Conservation (phyloP, 768 basidiomycete genomes). For the Suillus alpinus region DNA sequence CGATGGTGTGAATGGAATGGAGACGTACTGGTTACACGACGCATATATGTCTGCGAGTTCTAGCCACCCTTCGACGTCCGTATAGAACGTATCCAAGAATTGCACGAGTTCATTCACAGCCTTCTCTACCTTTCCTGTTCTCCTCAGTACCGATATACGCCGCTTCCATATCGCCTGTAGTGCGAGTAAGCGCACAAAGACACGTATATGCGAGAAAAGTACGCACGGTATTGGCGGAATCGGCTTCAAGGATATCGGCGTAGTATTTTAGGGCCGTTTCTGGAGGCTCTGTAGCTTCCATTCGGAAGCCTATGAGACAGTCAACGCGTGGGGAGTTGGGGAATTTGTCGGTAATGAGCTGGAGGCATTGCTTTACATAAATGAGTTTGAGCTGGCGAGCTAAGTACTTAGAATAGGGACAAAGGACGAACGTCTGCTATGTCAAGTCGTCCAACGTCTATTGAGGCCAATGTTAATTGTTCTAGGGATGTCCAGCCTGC, state of each 20-base stretch:
- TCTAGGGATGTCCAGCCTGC: conserved; percentile 81
- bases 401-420: background rate
- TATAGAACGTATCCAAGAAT: conserved; percentile 85
- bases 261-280: conserved; percentile 64
- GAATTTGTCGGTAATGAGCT: conserved; percentile 62
- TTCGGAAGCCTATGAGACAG: conserved; percentile 71
- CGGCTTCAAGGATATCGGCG: conserved; percentile 53
- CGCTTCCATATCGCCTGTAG: conserved; percentile 73
- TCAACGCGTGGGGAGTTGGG: conserved; percentile 79
- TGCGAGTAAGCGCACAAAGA: background rate
- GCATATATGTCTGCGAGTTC: conserved; percentile 82
- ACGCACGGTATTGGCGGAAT: conserved; percentile 72
- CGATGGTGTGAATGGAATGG: background rate
- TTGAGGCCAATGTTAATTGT: conserved; percentile 72
- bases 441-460: conserved; percentile 71
- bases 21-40: conserved; percentile 66
- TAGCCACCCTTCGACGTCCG: conserved; percentile 85
- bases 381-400: conserved; percentile 7
- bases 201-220: background rate
- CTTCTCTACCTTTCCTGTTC: conserved; percentile 57
- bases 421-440: conserved; percentile 65
- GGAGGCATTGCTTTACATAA: conserved; percentile 37
- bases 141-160: conserved; percentile 68
- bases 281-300: conserved; percentile 64
- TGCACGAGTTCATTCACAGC: conserved; percentile 70